Base-by-base conservation (phyloP, 805 yeast genomes). In the Zygosaccharomyces rouxii region DNA sequence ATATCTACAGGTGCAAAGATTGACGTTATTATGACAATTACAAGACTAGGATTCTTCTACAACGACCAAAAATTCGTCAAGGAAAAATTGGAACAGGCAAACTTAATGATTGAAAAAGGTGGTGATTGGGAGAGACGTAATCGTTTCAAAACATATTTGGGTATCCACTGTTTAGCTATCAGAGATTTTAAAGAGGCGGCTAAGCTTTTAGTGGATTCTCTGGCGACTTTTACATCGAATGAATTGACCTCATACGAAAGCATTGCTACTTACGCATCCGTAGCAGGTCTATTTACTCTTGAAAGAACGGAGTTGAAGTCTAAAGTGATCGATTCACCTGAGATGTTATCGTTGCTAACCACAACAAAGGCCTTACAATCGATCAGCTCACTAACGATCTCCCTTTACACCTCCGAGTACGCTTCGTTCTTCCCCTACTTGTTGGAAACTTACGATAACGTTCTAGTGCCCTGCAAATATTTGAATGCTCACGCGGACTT, bases 51-150 rank as follows among this genome's bases (percentile, higher is more conserved):
- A n/a, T 83, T 89, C 59, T 89, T 94, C 67, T 92, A 78, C 67
- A 83, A 84, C 61, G 96, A 94, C 69, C 82, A 81, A 63, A 68
- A 71, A 5, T 80, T 79, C 55, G 84, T 86, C 39, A 78, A 83
- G 50, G 80, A 81, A 58, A 83, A 84, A 61, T 76, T 94, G 55
- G 92, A 84, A 47, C 82, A 82, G 57, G 81, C 84, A 16, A 81
- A 85, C 62, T 62, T 72, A 21, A 76, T 88, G 65, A 89, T 94
- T 60, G 98, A 92, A 60, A 86, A 89, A 62, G 99, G 98, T 48
- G 99, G 99, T 53, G 99, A 94, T 68, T 94, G 99, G 99, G 99
- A 94, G 71, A 86, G 99, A 69, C 83, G 96, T 62, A 94, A 94
- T 71, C 75, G 97, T 57, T 89, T 80, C 75, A 94, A 94, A 73